These are phyloP conservation scores for Pouteria glomerata DNA, from an alignment of 148 eudicot species.

Conservation along the genomic window DNA sequence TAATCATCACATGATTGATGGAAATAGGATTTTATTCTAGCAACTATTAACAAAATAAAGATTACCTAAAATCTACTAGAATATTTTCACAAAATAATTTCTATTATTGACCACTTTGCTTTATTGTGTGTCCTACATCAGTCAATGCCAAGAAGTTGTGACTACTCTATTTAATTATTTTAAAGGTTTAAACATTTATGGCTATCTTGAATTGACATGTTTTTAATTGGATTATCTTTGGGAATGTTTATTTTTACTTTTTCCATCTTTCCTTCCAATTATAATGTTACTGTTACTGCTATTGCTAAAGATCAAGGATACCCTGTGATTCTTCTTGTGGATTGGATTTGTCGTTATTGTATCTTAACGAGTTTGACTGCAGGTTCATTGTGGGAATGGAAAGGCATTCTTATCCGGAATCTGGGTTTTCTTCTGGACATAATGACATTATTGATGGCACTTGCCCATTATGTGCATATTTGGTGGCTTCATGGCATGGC, in stretches of 20 bases:
- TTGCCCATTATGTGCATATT: slow-evolving; percentile 85
- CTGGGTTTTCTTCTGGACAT: slow-evolving; percentile 85
- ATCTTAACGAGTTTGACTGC: slow-evolving; percentile 18
- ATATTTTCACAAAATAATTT: no score
- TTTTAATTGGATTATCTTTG: background rate
- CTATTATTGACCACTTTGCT: no score
- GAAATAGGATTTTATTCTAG: no score
- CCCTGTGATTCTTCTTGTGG: background rate
- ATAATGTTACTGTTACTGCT: background rate
- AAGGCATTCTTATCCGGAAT: slow-evolving; percentile 74
- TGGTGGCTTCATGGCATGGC: slow-evolving; percentile 99
- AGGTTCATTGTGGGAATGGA: slow-evolving; percentile 97
- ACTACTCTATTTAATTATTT: no score
- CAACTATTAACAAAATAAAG: no score
- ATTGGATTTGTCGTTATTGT: background rate
- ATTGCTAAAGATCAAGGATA: background rate
- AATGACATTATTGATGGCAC: slow-evolving; percentile 70
- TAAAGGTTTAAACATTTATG: background rate
- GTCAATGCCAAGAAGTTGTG: no score
- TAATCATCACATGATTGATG: no score
- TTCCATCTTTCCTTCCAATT: background rate
- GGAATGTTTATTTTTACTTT: no score
- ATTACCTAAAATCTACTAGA: no score
- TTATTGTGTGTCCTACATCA: no score
- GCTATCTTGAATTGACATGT: no score